Base-by-base conservation (phyloP, 2,329 filamentous ascomycete species). In the Claviceps paspali region DNA sequence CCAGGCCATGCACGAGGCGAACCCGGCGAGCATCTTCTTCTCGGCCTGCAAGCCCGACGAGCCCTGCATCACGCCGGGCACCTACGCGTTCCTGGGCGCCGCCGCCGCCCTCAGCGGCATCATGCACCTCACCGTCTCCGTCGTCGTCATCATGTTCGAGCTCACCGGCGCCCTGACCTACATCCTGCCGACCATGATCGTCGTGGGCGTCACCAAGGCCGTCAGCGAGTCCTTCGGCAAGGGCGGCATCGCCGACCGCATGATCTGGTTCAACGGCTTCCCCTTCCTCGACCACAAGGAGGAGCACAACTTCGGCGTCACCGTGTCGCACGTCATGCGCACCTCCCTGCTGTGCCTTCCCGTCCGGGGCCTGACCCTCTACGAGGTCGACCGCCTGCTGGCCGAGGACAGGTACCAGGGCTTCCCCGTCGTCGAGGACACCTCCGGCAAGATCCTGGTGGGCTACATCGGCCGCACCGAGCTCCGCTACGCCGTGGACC, bases 91-190 rank as follows among this genome's bases (percentile, higher is more conserved):
- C 49, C 82, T 98, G 43, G 91, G 91, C 24, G 91, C 91, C 1
- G 88, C 91, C 1, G 87, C 91, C 4, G 85, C 88, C n/a, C 74
- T 98, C 2, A 84, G 83, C 5, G 91, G 91, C 33, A 84, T 92
- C 26, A 96, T 87, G 14, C 76, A 87, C 47, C 92, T 98, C 78
- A 98, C 91, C 0, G 86, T 95, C 10, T 95, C 87, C 10, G 94
- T 98, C 47, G 88, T 98, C 4, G 91, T 96, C 51, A 98, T 98
- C 62, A 95, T 95, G 82, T 98, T 98, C 52, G 91, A 98, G 63
- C 77, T 98, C 39, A 98, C 91, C 0, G 91, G 91, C 36, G 91
- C 91, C 1, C 70, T 98, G 21, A 93, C 86, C 1, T 96, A 96
- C 53, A 88, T 98, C 34, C 74, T 98, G 6, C 91, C 91, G 38